phyloP scores from a whole-genome alignment of 331 rosid genomes.

The Telfairia occidentalis region DNA sequence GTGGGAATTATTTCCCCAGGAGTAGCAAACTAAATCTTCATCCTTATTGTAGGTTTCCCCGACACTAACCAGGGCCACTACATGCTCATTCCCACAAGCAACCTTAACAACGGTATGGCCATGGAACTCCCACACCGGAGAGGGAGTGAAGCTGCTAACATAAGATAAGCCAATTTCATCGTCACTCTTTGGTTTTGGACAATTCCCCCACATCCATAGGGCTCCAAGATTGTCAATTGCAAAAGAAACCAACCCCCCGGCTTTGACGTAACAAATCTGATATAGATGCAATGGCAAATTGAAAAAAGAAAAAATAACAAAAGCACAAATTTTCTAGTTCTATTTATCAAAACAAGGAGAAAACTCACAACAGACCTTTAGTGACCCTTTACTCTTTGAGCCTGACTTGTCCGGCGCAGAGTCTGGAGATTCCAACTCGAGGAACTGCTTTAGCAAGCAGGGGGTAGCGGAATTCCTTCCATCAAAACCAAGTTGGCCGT shows the following conservation, averaged over 20 bases:
- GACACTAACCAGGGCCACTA: slow-evolving; percentile 47
- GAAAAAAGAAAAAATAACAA: background rate
- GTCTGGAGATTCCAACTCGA: slow-evolving; percentile 25
- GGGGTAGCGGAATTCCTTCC: slow-evolving; percentile 48
- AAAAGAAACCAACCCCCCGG: slow-evolving; percentile 88
- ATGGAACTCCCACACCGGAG: slow-evolving; percentile 55
- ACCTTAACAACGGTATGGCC: slow-evolving; percentile 73
- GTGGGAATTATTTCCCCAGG: slow-evolving; percentile 72
- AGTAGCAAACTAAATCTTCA: slow-evolving; percentile 60
- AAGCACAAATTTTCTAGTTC: background rate
- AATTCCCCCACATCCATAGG: slow-evolving; percentile 91
- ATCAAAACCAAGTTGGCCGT: slow-evolving; percentile 80
- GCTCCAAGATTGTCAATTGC: slow-evolving; percentile 59
- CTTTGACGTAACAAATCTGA: slow-evolving; percentile 62
- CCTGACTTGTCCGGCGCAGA: slow-evolving; percentile 31
- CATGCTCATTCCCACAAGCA: slow-evolving; percentile 88
- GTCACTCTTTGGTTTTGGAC: slow-evolving; percentile 41
- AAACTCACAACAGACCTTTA: slow-evolving; percentile 32
- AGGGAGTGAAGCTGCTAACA: slow-evolving; percentile 48
- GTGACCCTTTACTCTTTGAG: slow-evolving; percentile 25
- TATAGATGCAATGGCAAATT: slow-evolving; percentile 11
- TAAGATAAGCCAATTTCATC: slow-evolving; percentile 34
- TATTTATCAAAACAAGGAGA: background rate
- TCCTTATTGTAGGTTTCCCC: slow-evolving; percentile 36
- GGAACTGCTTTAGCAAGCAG: slow-evolving; percentile 42